Conservation (phyloP, 169 alveolate genomes). For the Eimeria sp. region DNA sequence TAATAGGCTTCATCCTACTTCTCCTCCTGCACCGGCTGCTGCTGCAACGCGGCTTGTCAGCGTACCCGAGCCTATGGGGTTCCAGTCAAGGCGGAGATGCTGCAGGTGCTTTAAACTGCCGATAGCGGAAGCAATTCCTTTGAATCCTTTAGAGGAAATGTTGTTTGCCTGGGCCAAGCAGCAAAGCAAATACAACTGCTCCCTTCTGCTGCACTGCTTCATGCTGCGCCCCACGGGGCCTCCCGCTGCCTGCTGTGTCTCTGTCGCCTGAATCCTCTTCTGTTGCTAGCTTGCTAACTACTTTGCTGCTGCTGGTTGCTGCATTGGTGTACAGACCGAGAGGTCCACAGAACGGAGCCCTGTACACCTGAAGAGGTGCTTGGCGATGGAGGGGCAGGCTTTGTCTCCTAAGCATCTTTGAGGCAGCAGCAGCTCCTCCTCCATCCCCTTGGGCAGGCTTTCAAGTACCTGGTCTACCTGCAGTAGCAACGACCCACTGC, state of each 20-base stretch:
- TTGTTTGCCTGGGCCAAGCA: constrained; percentile 19
- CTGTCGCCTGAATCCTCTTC: no score
- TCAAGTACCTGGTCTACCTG: background rate
- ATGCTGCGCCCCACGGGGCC: no score
- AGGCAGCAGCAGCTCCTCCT: constrained; percentile 30
- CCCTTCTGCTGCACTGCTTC: background rate
- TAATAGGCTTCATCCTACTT: background rate
- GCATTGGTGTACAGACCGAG: constrained; percentile 20
- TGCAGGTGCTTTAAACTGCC: constrained; percentile 1
- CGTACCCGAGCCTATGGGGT: constrained; percentile 14
- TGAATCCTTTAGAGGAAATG: constrained; percentile 1
- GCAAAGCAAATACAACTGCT: background rate
- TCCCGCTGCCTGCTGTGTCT: no score
- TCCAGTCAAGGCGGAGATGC: constrained; percentile 45
- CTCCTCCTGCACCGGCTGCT: background rate
- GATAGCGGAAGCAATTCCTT: background rate
- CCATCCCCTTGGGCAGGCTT: background rate
- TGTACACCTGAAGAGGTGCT: constrained; percentile 8
- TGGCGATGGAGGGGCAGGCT: constrained; percentile 32
- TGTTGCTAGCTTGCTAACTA: no score
- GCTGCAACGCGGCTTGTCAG: background rate
- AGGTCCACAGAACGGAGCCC: constrained; percentile 43
- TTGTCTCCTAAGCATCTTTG: constrained; percentile 13
- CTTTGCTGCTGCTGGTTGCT: no score
- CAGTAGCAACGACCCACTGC: constrained; percentile 47